phyloP scores from a whole-genome alignment of 352 stramenopile species.

The Pythium phragmiticola region DNA sequence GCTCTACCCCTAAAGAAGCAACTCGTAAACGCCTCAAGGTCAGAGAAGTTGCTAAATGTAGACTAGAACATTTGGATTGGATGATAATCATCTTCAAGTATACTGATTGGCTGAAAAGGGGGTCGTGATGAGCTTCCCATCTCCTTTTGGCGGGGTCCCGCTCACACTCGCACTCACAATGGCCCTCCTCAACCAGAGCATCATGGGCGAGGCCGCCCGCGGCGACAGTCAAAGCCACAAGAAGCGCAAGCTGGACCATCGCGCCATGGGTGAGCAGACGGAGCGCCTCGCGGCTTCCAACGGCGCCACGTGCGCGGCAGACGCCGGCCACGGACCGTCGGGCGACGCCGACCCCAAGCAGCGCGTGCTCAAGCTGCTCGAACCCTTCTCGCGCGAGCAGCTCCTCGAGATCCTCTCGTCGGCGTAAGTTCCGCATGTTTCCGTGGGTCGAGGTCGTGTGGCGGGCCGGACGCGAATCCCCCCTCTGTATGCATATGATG shows the following conservation, averaged over 20 bases:
- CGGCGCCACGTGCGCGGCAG: neutral
- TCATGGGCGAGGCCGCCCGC: slow-evolving; percentile 20
- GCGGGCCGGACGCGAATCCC: neutral
- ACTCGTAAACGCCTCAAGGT: neutral
- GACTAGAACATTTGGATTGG: slow-evolving; percentile 3
- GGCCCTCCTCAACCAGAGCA: slow-evolving; percentile 20
- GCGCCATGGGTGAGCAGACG: slow-evolving; percentile 29
- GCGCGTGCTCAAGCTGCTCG: slow-evolving; percentile 36
- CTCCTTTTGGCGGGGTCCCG: slow-evolving; percentile 19
- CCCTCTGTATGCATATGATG: neutral
- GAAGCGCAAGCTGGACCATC: slow-evolving; percentile 26
- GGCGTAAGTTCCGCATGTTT: slow-evolving; percentile 41
- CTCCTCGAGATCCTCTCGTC: slow-evolving; percentile 62
- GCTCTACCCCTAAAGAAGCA: neutral
- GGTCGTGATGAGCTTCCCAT: slow-evolving; percentile 15
- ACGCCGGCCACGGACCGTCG: neutral
- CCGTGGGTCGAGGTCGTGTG: neutral
- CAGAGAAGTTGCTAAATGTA: neutral
- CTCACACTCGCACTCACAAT: slow-evolving; percentile 10
- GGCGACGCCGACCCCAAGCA: slow-evolving; percentile 19
- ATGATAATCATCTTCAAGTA: neutral
- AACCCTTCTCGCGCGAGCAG: slow-evolving; percentile 59
- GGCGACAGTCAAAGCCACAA: slow-evolving; percentile 33
- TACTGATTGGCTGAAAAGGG: slow-evolving; percentile 3
- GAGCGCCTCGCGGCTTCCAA: slow-evolving; percentile 13